Evolutionary conservation across 768 basidiomycete genomes (phyloP).

Genomic region (Hemileccinum rubropunctum): DNA sequence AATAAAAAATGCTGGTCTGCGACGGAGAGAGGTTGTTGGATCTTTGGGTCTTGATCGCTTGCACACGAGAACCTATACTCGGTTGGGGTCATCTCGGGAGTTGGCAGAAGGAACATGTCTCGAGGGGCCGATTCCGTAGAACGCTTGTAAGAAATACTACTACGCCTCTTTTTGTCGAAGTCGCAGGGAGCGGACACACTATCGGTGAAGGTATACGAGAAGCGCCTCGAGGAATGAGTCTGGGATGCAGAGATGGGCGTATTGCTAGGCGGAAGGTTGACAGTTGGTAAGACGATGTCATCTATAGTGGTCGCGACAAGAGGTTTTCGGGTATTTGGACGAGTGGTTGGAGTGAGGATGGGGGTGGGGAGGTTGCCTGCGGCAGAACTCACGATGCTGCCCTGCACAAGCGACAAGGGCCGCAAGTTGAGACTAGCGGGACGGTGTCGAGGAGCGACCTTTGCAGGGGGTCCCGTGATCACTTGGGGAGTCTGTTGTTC

Average conservation of each 20-base stretch:
- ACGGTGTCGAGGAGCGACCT: slow-evolving; percentile 48
- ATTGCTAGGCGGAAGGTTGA: neutral
- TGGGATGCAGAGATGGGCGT: slow-evolving; percentile 3
- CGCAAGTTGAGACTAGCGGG: slow-evolving; percentile 68
- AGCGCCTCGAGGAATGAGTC: slow-evolving; percentile 21
- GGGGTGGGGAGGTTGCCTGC: slow-evolving; percentile 50
- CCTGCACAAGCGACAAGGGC: slow-evolving; percentile 67
- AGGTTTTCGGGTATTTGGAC: slow-evolving; percentile 40
- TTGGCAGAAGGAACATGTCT: slow-evolving; percentile 53
- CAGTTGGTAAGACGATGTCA: slow-evolving; percentile 20
- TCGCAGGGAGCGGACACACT: slow-evolving; percentile 24
- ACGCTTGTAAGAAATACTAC: slow-evolving; percentile 74
- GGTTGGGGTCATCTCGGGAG: slow-evolving; percentile 73
- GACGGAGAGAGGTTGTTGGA: slow-evolving; percentile 54
- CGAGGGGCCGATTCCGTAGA: slow-evolving; percentile 37
- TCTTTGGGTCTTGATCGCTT: slow-evolving; percentile 16
- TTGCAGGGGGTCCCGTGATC: slow-evolving; percentile 32
- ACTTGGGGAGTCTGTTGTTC: slow-evolving; percentile 24
- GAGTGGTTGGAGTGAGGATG: slow-evolving; percentile 49
- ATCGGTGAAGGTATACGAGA: slow-evolving; percentile 26
- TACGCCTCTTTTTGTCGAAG: slow-evolving; percentile 45
- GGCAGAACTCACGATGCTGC: slow-evolving; percentile 38
- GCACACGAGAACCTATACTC: slow-evolving; percentile 41
- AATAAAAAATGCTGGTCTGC: slow-evolving; percentile 85
- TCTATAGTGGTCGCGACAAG: slow-evolving; percentile 1